Evolutionary conservation across 176 grass and related monocot genomes (phyloP), one percentile per base, ranked within the genome.

Genomic region (Triticum turgidum): DNA sequence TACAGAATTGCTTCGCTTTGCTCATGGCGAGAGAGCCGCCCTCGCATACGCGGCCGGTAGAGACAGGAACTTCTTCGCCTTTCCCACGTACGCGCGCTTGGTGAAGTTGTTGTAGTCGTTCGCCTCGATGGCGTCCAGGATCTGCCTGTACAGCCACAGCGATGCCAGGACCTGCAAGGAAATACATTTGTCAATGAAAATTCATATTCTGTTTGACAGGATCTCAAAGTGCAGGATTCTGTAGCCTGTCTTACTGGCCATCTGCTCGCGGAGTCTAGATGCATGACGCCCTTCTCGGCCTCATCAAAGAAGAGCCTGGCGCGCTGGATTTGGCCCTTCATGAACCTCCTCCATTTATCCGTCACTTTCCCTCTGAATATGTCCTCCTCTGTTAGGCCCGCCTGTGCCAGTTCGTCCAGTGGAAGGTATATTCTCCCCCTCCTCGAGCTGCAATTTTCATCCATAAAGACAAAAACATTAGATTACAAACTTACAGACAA

Each of bases 71-170:
- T 99, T 98, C 92, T 92, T 94, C 2, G 85, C 87, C 87, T 98
- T 99, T 38, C 94, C 91, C 20, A 99, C 94, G 3, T 87, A 96
- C 0, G 97, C 94, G 0, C 97, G 90, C 85, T 96, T 96, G 42
- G 92, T 99, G 88, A 99, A 99, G 79, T 96, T 99, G 80, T 99
- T 33, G 61, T 99, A 99, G 76, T 99, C 97, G 33, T 99, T 99
- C 9, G 88, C 97, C 86, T 99, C 92, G 18, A 99, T 96, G 12
- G 86, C 90, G 64, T 99, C 94, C 5, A 99, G 87, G 86, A 99
- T 99, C 88, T 99, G 94, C 79, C 92, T 79, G 85, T 99, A 99
- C 35, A 99, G 73, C 74, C 88, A 84, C 39, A 87, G 80, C n/a
- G 97, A 99, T 5, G 97, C 97, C 0, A 94, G 83, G 37, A 99